Base-by-base conservation (phyloP, 2,329 filamentous ascomycete genomes). In the Phyllachora maydis region DNA sequence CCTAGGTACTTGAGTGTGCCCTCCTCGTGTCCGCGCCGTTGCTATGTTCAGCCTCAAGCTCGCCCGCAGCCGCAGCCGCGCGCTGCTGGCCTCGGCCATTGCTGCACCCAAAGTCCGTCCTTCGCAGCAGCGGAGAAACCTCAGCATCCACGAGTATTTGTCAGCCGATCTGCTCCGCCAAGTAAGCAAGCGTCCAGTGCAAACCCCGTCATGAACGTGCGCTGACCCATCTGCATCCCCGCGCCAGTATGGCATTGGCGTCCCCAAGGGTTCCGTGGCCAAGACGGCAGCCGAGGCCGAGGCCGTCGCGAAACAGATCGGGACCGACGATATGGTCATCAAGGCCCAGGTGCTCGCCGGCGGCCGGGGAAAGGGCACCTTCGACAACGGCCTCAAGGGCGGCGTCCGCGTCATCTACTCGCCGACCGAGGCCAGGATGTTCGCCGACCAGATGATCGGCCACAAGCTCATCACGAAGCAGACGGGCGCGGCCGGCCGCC, bases 381-480 rank as follows among this genome's bases (percentile, higher is more conserved):
- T 98, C 48, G 82, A 92, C 59, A 95, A 93, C 55, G 88, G 88
- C 42, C 73, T 98, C 49, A 98, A 98, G 66, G 88, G 88, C 43
- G 88, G 88, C 60, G 88, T 98, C 40, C 73, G 88, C 42, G 83
- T 98, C 43, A 91, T 98, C 56, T 98, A 95, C 69, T 95, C 85
- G 61, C 79, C 88, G 30, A 83, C 82, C 41, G 69, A 75, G 64
- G 88, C 88, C 46, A 77, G 81, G 64, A 92, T 95, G 71, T 92
- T 98, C 49, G 85, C 88, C 39, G 68, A 85, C 40, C 83, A 98
- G 63, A 98, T 98, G 88, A 95, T 98, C 54, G 88, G 88, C 47
- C 85, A 98, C 62, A 93, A 93, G 59, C 81, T 98, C 54, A 69
- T 98, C 56, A 98, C 88, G 53, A 98, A 98, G 71, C 88, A 98